Evolutionary conservation across 2,329 filamentous ascomycete genomes (phyloP).

Genomic region (Pseudocercospora musae): DNA sequence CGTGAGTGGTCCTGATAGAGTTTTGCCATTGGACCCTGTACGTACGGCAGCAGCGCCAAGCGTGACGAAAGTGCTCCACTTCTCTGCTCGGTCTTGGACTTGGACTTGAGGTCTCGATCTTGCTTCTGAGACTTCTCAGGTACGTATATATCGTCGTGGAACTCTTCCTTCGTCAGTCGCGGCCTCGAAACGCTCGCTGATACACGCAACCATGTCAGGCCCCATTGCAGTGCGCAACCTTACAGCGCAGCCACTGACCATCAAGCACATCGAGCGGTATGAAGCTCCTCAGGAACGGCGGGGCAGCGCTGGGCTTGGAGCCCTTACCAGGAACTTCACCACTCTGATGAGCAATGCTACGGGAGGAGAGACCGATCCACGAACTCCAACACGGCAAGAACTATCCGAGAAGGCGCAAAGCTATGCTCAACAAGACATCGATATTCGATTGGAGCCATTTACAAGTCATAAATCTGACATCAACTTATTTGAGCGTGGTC

Average conservation of each 20-base stretch:
- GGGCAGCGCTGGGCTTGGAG: slow-evolving; percentile 38
- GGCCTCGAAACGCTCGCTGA: neutral
- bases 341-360: slow-evolving; percentile 35
- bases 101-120: neutral
- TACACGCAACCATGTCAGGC: slow-evolving; percentile 26
- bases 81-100: neutral
- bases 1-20: neutral
- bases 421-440: slow-evolving; percentile 60
- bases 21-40: neutral
- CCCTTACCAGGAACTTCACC: slow-evolving; percentile 22
- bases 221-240: slow-evolving; percentile 76
- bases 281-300: slow-evolving; percentile 49
- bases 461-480: slow-evolving; percentile 62
- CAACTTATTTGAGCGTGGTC: slow-evolving; percentile 53
- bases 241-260: slow-evolving; percentile 67
- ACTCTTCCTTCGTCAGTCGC: neutral
- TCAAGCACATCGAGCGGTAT: slow-evolving; percentile 73
- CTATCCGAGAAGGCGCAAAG: slow-evolving; percentile 56
- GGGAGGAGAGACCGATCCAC: slow-evolving; percentile 27
- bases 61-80: neutral
- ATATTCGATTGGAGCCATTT: slow-evolving; percentile 66
- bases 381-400: slow-evolving; percentile 40
- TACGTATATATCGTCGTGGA: neutral
- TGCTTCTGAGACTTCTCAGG: neutral
- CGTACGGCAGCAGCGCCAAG: neutral